Base-by-base conservation (phyloP, 495 filamentous ascomycete species). In the Aspergillus hancockii region DNA sequence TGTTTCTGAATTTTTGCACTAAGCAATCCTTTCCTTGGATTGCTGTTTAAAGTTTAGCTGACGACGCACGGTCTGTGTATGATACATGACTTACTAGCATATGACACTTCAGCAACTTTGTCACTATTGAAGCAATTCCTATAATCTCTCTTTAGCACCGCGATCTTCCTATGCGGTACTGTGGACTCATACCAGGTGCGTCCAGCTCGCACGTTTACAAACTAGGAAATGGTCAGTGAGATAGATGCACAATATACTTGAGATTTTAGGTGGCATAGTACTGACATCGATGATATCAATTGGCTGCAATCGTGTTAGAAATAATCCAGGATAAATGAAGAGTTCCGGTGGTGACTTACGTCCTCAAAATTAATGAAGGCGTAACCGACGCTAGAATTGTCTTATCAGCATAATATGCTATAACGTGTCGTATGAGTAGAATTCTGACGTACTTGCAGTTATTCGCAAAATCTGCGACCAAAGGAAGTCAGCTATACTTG, bases 351-450 rank as follows among this genome's bases (percentile, higher is more conserved):
- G n/a, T 16, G 5, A 77, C 85, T 82, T 66, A 93, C 88, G 70
- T 91, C 85, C 47, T 84, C 84, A 66, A 98, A 96, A 69, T 98
- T 97, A 73, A 98, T 90, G 75, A 98, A 98, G 0, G 92, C 94
- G 79, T 98, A 98, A 57, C 94, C 94, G 57, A 98, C 94, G 72
- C 92, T 97, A 61, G 16, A 53, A 63, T 61, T 43, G 49, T 54
- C 75, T 68, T 79, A 63, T 72, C 1, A 59, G 54, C 53, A 51
- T 45, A 34, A 22, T 7, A 13, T 22, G n/a, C 14, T 12, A 6
- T 19, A 49, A 45, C 3, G 14, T 41, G 16, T n/a, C 1, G 38
- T 41, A n/a, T 3, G 13, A 18, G 54, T 25, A 23, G 21, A 14
- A n/a, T 45, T 49, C 22, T 49, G 28, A 78, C 88, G 71, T 76